Evolutionary conservation across 2,329 filamentous ascomycete genomes (phyloP), one percentile per base, ranked within the genome.

Genomic region (Fusarium gaditjirri): DNA sequence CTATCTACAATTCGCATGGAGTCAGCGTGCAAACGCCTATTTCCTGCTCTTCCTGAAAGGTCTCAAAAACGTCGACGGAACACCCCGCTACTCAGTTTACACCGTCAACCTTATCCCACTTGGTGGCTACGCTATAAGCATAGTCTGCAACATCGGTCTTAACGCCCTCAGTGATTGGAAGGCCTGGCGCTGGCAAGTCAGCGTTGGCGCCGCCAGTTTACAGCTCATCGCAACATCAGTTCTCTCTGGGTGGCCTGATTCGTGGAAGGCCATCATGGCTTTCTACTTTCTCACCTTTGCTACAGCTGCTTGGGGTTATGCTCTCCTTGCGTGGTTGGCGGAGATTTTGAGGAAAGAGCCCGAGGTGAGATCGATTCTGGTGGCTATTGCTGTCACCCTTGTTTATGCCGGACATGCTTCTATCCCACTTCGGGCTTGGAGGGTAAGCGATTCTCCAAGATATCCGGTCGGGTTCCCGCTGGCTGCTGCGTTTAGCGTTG

Each of bases 31-130:
- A 23, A 80, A 81, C 58, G 63, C 79, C 3, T 84, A 80, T 71
- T 81, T 84, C 47, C 64, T 80, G 29, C 58, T 77, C 3, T 80
- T 77, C n/a, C 78, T 81, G 10, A 80, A 81, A 71, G 80, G 44
- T 68, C 83, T 62, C 2, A 62, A 62, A 19, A 61, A 70, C 0
- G 39, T 64, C 0, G 36, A 70, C 19, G 75, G 75, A 27, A 61
- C 64, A 8, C 68, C 73, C 2, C 75, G 65, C 29, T 84, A 75
- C 49, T 79, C 66, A 39, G 78, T 74, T 55, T 80, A 73, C 36
- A 83, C 88, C 10, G 88, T 89, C 55, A 88, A 88, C 56, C 84
- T 84, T 21, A 86, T 87, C 42, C 85, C 86, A 0, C 84, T 85
- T 0, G 82, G 82, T 0, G 84, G 79, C 4, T 82, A 79, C 27